Percentiles rank a stretch among this genome's conserved stretches.
phyloP scores from a whole-genome alignment of 495 filamentous ascomycete species.

The Neurospora hispaniola region DNA sequence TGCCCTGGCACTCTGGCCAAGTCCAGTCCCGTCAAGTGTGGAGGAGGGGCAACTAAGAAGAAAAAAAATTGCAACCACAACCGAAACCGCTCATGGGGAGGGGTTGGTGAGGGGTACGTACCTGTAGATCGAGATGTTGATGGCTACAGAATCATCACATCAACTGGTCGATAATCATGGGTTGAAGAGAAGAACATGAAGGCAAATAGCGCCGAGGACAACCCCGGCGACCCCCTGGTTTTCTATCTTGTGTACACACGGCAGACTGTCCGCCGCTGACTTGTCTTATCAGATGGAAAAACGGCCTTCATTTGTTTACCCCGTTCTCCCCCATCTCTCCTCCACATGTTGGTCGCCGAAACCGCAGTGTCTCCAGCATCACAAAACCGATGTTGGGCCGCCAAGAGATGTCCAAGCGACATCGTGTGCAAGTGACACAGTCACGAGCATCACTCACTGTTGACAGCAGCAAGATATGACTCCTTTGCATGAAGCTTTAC shows the following conservation, averaged over 20 bases:
- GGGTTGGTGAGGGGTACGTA: neutral
- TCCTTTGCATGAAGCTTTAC: neutral
- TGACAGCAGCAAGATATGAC: neutral
- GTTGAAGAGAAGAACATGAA: neutral
- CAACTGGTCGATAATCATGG: neutral
- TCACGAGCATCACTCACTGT: neutral
- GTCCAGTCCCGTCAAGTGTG: conserved; percentile 6
- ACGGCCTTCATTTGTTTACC: neutral
- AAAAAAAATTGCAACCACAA: conserved; percentile 17
- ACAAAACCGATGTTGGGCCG: neutral
- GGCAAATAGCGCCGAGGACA: neutral
- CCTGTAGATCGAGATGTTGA: neutral
- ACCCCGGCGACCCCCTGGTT: neutral
- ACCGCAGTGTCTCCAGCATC: neutral
- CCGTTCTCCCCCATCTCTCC: neutral
- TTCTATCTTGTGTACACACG: neutral
- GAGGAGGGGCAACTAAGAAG: conserved; percentile 18
- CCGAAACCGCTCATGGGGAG: conserved; percentile 25
- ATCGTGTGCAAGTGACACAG: neutral
- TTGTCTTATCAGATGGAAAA: neutral
- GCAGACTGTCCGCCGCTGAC: neutral
- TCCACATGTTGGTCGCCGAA: neutral
- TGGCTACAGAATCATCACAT: neutral
- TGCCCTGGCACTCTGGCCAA: conserved; percentile 10
- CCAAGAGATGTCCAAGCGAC: neutral